Conservation (phyloP, 495 filamentous ascomycete genomes). For the Sporormia fimetaria region DNA sequence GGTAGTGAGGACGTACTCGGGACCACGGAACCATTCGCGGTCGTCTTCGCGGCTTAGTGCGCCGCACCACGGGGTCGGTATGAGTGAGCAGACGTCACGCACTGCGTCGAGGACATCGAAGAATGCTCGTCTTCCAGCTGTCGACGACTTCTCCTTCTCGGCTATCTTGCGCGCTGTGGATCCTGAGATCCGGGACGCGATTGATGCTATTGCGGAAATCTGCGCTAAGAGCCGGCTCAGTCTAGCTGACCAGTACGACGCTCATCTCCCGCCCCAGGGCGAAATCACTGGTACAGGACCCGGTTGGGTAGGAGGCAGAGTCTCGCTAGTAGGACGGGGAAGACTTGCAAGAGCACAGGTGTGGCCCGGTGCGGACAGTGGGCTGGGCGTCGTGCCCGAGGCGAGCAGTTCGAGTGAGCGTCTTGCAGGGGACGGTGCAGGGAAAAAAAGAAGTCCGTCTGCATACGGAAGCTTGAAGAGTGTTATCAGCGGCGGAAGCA, state of each 20-base stretch:
- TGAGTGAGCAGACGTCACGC: conserved; percentile 11
- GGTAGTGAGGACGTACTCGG: conserved; percentile 30
- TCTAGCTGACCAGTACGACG: conserved; percentile 52
- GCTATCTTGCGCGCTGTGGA: conserved; percentile 49
- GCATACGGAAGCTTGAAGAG: conserved; percentile 27
- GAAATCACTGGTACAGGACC: conserved; percentile 34
- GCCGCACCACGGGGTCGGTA: conserved; percentile 7
- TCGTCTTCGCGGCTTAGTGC: conserved; percentile 14
- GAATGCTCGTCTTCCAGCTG: conserved; percentile 34
- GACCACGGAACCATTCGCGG: conserved; percentile 17
- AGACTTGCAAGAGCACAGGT: conserved; percentile 10
- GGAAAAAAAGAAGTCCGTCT: conserved; percentile 14
- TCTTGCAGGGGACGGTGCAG: conserved; percentile 19
- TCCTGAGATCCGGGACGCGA: conserved; percentile 44
- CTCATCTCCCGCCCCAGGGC: conserved; percentile 51
- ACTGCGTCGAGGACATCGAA: conserved; percentile 14
- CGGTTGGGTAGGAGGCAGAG: conserved; percentile 17
- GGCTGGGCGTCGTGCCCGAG: conserved; percentile 31
- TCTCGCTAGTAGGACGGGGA: conserved; percentile 8
- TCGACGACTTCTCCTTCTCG: conserved; percentile 49
- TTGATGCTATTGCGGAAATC: conserved; percentile 54
- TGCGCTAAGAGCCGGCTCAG: conserved; percentile 51
- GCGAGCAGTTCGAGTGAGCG: conserved; percentile 31
- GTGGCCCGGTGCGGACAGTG: conserved; percentile 19
- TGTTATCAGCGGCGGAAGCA: conserved; percentile 22